Percentiles rank a stretch among this genome's conserved stretches.
phyloP scores from a whole-genome alignment of 345 rosid genomes.

The Eucalyptus erythrocorys region DNA sequence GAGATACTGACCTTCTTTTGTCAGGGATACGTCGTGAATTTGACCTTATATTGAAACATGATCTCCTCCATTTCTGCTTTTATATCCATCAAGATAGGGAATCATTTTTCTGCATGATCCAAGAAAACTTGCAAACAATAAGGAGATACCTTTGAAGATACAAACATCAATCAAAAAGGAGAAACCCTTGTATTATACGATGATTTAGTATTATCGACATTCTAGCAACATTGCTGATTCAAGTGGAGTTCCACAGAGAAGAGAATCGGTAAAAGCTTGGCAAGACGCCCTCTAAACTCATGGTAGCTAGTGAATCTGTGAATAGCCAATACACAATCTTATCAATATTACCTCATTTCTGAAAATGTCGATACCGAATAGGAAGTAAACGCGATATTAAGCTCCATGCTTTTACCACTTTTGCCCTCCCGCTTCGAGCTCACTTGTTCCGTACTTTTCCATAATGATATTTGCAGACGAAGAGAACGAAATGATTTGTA shows the following conservation, averaged over 20 bases:
- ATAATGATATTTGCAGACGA: not conserved
- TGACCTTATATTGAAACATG: not conserved
- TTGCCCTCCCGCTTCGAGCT: not conserved
- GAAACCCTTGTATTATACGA: not conserved
- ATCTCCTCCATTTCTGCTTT: not conserved
- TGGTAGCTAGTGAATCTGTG: not conserved
- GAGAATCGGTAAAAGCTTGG: not conserved
- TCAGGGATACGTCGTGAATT: fast-evolving
- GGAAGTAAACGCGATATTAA: not conserved
- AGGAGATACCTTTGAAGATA: not conserved
- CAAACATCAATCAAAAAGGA: not conserved
- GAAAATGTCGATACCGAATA: not conserved
- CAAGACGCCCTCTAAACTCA: not conserved
- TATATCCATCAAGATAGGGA: not conserved
- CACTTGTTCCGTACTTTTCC: not conserved
- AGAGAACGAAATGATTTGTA: not conserved
- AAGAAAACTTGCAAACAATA: not conserved
- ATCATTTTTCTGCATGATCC: not conserved
- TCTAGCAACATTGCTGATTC: not conserved
- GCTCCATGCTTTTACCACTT: not conserved
- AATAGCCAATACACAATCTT: not conserved
- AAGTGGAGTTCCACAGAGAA: not conserved
- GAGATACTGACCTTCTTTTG: not conserved
- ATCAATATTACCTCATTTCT: not conserved
- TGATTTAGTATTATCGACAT: not conserved